These are phyloP conservation scores for Prunus fruticosa DNA, from an alignment of 306 rosid genomes.

Conservation along the genomic window DNA sequence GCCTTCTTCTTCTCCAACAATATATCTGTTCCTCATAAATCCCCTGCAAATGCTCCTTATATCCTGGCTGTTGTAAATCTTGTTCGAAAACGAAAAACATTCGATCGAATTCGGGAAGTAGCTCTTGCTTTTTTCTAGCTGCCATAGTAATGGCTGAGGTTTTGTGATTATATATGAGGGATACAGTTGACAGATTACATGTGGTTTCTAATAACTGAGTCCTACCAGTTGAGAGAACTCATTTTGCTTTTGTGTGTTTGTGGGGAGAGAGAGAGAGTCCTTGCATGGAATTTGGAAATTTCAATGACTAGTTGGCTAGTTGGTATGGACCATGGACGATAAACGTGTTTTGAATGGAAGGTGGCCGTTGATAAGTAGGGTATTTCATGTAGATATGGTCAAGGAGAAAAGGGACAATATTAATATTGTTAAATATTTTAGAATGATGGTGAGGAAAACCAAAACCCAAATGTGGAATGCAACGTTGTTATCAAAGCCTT, in stretches of 20 bases:
- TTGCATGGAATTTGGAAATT: neutral
- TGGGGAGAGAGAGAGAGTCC: neutral
- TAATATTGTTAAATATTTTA: neutral
- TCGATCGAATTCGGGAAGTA: neutral
- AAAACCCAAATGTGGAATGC: neutral
- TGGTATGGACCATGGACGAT: neutral
- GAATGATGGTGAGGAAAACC: neutral
- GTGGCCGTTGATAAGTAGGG: slow-evolving; percentile 3
- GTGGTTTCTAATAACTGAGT: neutral
- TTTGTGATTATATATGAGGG: neutral
- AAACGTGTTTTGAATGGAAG: slow-evolving; percentile 17
- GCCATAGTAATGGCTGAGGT: neutral
- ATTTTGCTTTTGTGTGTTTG: neutral
- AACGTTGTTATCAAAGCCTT: neutral
- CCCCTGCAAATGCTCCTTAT: neutral
- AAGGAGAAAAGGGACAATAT: neutral
- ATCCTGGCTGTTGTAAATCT: neutral
- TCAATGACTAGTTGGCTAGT: slow-evolving; percentile 4
- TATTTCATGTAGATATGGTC: neutral
- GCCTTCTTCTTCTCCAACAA: neutral
- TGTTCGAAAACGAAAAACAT: neutral
- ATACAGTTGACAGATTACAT: neutral
- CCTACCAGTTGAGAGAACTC: too few relatives aligned
- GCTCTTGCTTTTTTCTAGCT: neutral
- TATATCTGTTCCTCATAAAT: neutral